These are phyloP conservation scores for Diaporthe sp. DNA, from an alignment of 2,329 filamentous ascomycete genomes.

Conservation along the genomic window DNA sequence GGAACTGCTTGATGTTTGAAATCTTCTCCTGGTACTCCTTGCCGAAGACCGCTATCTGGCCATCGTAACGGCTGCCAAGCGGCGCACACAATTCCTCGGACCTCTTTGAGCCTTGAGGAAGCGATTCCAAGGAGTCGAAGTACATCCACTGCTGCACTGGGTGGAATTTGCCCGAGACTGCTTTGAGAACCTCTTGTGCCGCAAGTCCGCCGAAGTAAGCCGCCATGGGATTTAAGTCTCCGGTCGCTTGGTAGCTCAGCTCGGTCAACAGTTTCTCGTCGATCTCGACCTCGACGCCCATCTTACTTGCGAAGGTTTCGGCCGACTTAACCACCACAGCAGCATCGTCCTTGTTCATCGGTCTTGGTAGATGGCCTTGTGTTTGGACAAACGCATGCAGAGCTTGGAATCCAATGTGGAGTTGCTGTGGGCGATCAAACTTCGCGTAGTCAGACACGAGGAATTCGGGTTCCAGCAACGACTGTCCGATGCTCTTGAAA, in stretches of 20 bases:
- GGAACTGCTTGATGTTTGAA: constrained; percentile 89
- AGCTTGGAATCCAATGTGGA: constrained; percentile 94
- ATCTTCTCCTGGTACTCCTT: constrained; percentile 95
- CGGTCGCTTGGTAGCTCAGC: constrained; percentile 92
- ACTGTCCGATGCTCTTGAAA: constrained; percentile 84
- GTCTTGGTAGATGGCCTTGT: constrained; percentile 82
- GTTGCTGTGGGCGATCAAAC: constrained; percentile 92
- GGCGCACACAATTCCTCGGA: constrained; percentile 92
- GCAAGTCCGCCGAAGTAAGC: constrained; percentile 95
- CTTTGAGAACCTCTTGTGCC: constrained; percentile 96
- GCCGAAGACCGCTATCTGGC: constrained; percentile 96
- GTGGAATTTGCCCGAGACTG: constrained; percentile 96
- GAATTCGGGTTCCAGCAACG: constrained; percentile 89
- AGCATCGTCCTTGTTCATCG: constrained; percentile 89
- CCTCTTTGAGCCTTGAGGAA: constrained; percentile 81
- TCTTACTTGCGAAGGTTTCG: constrained; percentile 79
- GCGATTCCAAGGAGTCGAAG: constrained; percentile 96
- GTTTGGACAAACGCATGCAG: constrained; percentile 86
- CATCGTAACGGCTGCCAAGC: constrained; percentile 88
- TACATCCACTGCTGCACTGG: constrained; percentile 98
- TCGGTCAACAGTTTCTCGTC: constrained; percentile 95
- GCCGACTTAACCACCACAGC: constrained; percentile 81
- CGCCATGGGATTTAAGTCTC: constrained; percentile 92
- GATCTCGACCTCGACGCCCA: constrained; percentile 85
- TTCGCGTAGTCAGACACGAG: constrained; percentile 97